phyloP scores from a whole-genome alignment of 306 rosid genomes.

The Carpinus viminea region DNA sequence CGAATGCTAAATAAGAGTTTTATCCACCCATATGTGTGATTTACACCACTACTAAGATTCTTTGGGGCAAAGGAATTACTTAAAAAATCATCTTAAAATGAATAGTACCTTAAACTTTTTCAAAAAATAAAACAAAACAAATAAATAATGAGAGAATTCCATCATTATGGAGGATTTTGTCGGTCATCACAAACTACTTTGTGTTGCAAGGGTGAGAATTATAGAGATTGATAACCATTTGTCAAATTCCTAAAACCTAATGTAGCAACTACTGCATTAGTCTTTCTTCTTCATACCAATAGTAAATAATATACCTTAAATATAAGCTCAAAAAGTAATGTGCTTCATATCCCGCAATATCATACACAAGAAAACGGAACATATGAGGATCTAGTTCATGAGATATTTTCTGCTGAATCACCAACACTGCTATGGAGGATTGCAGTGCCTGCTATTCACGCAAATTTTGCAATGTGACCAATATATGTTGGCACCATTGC shows the following conservation, averaged over 20 bases:
- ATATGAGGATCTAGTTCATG: conserved; percentile 31
- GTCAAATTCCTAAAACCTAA: background rate
- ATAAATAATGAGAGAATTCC: background rate
- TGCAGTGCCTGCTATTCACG: conserved; percentile 28
- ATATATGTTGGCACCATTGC: conserved; percentile 16
- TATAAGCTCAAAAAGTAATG: conserved; percentile 20
- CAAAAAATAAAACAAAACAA: background rate
- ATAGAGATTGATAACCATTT: background rate
- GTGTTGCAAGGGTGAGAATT: background rate
- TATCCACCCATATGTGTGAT: too few relatives aligned
- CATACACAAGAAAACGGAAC: conserved; percentile 9
- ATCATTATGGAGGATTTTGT: background rate
- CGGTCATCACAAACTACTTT: background rate
- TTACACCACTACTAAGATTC: background rate
- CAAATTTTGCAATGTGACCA: conserved; percentile 29
- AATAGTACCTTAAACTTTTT: too few relatives aligned
- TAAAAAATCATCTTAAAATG: too few relatives aligned
- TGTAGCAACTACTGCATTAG: background rate
- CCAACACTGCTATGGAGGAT: conserved; percentile 23
- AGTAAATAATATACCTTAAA: conserved; percentile 6
- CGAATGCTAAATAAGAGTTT: too few relatives aligned
- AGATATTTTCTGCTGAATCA: conserved; percentile 24
- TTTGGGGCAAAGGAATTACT: background rate
- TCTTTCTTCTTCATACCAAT: background rate
- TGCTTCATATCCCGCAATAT: conserved; percentile 23